Base-by-base conservation (phyloP, 2,329 filamentous ascomycete genomes). In the Phoma sp. region DNA sequence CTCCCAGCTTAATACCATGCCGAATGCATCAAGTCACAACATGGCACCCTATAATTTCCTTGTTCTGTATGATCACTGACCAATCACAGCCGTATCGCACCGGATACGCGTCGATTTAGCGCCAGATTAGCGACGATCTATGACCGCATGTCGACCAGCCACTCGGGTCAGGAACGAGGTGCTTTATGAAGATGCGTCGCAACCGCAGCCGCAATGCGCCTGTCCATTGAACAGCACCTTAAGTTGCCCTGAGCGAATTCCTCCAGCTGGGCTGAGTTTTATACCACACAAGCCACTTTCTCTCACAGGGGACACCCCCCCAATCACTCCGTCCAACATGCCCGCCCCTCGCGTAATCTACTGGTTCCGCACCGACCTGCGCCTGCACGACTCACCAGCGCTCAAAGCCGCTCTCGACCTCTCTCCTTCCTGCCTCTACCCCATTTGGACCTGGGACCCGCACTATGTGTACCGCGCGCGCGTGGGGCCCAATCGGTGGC, bases 391-490 rank as follows among this genome's bases (percentile, higher is more conserved):
- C 72, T 91, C 88, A 0, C 89, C 89, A 7, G 89, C 88, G 1
- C 78, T 93, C 24, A 82, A 86, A 69, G 88, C 88, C 2, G 89
- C 89, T 0, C 75, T 93, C 7, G 86, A 89, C 53, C 79, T 92
- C 6, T 79, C 89, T 0, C 88, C 89, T 1, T 82, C 83, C 47
- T 84, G 82, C 18, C 77, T 93, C 24, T 92, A 88, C 78, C 89
- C 89, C 0, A 83, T 92, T 40, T 93, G 89, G 81, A 90, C 87
- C 4, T 93, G 89, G 88, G 89, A 91, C 69, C 89, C 89, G 52
- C 88, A 92, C 70, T 92, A 92, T 68, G 88, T 92, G 24, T 91
- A 91, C 69, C 82, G 82, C 29, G 85, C 86, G 1, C 82, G 89
- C 52, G 88, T 87, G 4, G 88, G 88, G 0, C 77, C 85, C 7